Conservation (phyloP, 306 rosid species). For the Parietaria judaica region DNA sequence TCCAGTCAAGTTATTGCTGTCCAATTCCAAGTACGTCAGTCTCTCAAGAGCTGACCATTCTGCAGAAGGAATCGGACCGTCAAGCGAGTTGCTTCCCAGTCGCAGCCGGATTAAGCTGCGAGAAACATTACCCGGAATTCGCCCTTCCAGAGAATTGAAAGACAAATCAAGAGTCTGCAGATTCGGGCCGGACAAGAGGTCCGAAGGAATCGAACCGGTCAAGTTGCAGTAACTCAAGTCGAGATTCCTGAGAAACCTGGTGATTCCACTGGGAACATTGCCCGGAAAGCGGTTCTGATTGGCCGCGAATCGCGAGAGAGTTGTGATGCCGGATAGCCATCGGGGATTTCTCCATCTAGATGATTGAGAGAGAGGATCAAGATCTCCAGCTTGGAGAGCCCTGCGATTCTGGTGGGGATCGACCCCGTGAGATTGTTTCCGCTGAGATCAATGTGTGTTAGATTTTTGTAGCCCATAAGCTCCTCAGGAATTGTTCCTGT, state of each 20-base stretch:
- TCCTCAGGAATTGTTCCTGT: constrained; percentile 37
- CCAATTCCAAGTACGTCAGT: constrained; percentile 59
- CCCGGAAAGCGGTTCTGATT: constrained; percentile 38
- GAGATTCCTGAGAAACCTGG: constrained; percentile 34
- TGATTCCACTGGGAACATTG: constrained; percentile 39
- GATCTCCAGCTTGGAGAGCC: constrained; percentile 44
- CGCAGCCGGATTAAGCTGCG: constrained; percentile 50
- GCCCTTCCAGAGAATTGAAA: constrained; percentile 31
- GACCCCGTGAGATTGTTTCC: constrained; percentile 20
- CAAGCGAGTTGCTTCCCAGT: constrained; percentile 46
- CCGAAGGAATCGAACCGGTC: constrained; percentile 39
- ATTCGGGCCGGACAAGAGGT: constrained; percentile 32
- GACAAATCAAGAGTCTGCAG: constrained; percentile 58
- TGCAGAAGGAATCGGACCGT: constrained; percentile 31
- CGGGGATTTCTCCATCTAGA: constrained; percentile 43
- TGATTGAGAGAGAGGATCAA: constrained; percentile 53
- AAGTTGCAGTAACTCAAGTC: constrained; percentile 56
- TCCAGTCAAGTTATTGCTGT: constrained; percentile 40
- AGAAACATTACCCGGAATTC: constrained; percentile 40
- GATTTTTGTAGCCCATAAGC: constrained; percentile 26
- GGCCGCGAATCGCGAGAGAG: constrained; percentile 64
- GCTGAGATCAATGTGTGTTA: constrained; percentile 46
- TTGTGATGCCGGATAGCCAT: constrained; percentile 19
- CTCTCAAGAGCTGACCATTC: constrained; percentile 1
- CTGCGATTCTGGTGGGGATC: constrained; percentile 37